Evolutionary conservation across 805 yeast species (phyloP), one percentile per base, ranked within the genome.

Genomic region (Lachancea quebecensis): DNA sequence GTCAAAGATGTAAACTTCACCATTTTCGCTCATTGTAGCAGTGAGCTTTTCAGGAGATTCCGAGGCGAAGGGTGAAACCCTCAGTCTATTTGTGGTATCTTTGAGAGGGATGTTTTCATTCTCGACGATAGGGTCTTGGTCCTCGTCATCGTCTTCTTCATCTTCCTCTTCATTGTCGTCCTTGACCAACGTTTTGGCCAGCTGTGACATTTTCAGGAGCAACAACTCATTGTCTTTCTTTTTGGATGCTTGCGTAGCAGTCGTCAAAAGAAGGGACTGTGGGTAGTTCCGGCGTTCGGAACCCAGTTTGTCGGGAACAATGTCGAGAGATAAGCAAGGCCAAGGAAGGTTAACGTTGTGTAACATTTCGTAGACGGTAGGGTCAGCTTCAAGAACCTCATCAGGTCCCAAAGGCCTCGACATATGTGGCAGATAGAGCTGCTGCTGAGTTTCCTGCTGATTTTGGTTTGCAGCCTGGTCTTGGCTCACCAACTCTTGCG

Each of bases 311-410:
- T 93, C 99, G 5, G 96, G 95, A 43, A 93, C 68, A 16, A 93
- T 70, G 60, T 91, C 98, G 49, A 93, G 72, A 2, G 97, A 88
- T 61, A 93, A 69, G 68, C 97, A 89, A 10, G 99, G 98, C 98
- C 98, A 93, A 57, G 95, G 95, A 66, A 91, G 70, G 64, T 86
- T 86, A 48, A 91, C 87, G 57, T 85, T 86, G 66, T 93, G 99
- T 47, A 93, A 70, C 98, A 93, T 93, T 59, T 91, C 95, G 64
- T 93, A 93, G 2, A 91, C 96, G 7, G 89, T 72, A 38, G 96
- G 96, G 68, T 93, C 99, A 1, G 98, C 96, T 68, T 91, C 97
- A 60, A 93, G 73, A 10, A 85, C 95, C 70, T 93, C 98, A 68
- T 88, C 95, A 2, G 95, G 95, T 1, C 96, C 97, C 54, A 93